Conservation (phyloP, 140 eudicot genomes). For the Erigeron philadelphicus region DNA sequence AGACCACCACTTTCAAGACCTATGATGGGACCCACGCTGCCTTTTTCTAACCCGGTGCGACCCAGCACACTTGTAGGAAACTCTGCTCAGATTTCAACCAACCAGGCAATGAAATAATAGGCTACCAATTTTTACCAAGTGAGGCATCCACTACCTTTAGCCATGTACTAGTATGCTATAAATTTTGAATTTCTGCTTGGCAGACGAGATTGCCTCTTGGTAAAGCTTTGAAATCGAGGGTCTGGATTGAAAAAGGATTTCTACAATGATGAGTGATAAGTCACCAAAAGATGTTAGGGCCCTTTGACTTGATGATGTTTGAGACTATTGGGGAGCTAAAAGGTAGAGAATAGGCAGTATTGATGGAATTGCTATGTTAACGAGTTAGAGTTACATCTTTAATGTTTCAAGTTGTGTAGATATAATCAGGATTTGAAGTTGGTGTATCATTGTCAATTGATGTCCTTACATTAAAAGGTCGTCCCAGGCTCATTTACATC, state of each 20-base stretch:
- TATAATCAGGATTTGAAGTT: constrained; percentile 9
- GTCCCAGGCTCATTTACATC: constrained; percentile 6
- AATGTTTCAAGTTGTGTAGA: constrained; percentile 22
- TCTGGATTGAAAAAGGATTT: constrained; percentile 13
- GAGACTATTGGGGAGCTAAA: not conserved
- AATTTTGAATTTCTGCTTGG: not conserved
- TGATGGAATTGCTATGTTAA: constrained; percentile 11
- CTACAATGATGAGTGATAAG: not conserved
- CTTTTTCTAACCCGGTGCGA: constrained; percentile 31
- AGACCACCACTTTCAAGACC: constrained; percentile 74
- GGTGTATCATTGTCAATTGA: not conserved
- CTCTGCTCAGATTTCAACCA: constrained; percentile 43
- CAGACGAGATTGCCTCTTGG: not conserved
- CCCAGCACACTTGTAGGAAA: constrained; percentile 37
- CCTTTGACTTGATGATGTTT: constrained; percentile 4
- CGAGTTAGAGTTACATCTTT: constrained; percentile 13
- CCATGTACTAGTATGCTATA: not conserved
- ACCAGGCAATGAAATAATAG: constrained; percentile 39
- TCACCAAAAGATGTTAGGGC: constrained; percentile 5
- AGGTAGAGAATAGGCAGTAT: constrained; percentile 7
- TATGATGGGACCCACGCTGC: constrained; percentile 38
- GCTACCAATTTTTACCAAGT: constrained; percentile 25
- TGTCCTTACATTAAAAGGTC: not conserved
- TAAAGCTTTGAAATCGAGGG: constrained; percentile 12
- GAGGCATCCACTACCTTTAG: constrained; percentile 30